phyloP scores from a whole-genome alignment of 2,329 filamentous ascomycete genomes.

The Colletotrichum sp. region DNA sequence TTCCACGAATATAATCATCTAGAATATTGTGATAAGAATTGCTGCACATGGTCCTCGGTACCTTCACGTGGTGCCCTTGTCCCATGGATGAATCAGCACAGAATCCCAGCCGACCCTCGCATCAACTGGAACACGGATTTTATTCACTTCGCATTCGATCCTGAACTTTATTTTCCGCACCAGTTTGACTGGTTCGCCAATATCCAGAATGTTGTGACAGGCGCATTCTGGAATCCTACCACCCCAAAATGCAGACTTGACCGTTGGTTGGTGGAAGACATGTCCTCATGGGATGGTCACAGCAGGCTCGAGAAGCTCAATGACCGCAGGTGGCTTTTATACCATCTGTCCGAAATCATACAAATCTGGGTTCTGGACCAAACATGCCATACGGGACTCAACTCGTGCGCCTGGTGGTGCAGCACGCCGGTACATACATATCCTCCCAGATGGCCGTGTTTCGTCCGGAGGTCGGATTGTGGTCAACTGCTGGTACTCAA shows the following conservation, averaged over 20 bases:
- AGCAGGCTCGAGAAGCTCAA: background rate
- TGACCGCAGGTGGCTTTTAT: background rate
- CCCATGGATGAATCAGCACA: background rate
- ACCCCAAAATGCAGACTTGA: fast-evolving
- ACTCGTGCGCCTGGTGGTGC: background rate
- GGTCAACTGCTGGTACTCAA: background rate
- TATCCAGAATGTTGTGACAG: background rate
- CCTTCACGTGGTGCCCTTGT: background rate
- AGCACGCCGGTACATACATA: background rate
- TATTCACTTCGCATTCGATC: background rate
- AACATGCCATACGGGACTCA: background rate
- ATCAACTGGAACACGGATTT: background rate
- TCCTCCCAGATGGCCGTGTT: background rate
- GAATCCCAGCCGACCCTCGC: background rate
- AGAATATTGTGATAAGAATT: background rate
- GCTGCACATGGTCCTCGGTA: background rate
- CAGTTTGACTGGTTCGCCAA: background rate
- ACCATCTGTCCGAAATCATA: background rate
- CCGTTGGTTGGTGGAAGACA: fast-evolving
- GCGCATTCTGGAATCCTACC: fast-evolving
- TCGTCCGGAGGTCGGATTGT: background rate
- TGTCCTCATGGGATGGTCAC: background rate
- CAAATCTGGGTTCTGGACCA: background rate
- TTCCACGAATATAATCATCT: background rate
- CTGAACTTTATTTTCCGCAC: background rate